Conservation (phyloP, 169 alveolate genomes). For the Eimeria falciformis region DNA sequence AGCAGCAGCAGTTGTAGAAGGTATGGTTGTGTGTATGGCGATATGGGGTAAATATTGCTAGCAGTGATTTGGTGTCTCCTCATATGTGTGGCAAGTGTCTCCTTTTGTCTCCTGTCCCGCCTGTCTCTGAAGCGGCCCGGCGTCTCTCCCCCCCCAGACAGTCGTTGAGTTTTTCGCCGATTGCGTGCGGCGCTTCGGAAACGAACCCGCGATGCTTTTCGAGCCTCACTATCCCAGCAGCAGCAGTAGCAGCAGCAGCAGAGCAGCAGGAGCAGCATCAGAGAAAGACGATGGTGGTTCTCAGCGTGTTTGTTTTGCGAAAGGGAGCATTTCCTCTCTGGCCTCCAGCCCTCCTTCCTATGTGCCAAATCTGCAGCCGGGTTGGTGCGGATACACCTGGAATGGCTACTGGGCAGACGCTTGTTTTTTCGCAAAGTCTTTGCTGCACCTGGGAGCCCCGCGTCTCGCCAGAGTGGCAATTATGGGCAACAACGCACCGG, state of each 20-base stretch:
- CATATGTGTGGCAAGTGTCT: not conserved
- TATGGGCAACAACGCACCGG: conserved; percentile 88
- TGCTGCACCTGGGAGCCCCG: conserved; percentile 82
- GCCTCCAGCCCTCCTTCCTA: conserved; percentile 32
- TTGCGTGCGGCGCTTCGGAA: conserved; percentile 76
- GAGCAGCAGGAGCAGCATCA: not conserved
- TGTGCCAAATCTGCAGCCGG: conserved; percentile 56
- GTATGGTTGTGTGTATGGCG: not conserved
- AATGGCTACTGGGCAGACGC: conserved; percentile 80
- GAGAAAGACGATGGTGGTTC: conserved; percentile 56
- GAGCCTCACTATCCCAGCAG: conserved; percentile 59
- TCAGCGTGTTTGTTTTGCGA: not conserved
- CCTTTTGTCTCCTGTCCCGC: not conserved
- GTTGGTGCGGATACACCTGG: conserved; percentile 85
- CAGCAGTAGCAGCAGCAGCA: conserved; percentile 33
- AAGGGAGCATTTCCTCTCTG: not conserved
- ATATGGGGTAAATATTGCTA: not conserved
- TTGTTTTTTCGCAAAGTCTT: conserved; percentile 84
- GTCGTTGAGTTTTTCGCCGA: conserved; percentile 80
- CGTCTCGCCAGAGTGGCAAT: conserved; percentile 83
- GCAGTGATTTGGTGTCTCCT: not conserved
- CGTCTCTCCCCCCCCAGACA: conserved; percentile 82
- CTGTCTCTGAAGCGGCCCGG: conserved; percentile 80
- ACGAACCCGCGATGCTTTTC: conserved; percentile 79
- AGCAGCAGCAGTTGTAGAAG: not conserved